phyloP scores from a whole-genome alignment of 2,329 filamentous ascomycete genomes.

The Stenocarpella maydis region DNA sequence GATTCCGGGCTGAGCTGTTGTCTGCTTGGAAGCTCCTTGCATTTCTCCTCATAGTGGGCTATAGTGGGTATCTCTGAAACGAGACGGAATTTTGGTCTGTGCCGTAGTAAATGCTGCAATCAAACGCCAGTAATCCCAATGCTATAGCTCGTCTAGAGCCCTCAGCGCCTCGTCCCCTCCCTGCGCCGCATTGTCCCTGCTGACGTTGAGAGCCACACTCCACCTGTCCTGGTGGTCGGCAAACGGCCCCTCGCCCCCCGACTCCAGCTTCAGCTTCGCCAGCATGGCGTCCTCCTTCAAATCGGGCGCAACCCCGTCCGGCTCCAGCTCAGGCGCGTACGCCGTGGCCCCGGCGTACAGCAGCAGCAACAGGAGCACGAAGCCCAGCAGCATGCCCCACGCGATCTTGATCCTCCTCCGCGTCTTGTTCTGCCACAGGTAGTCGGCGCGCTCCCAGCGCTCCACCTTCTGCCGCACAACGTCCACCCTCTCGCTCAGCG shows the following conservation, averaged over 20 bases:
- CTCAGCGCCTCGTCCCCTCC: constrained; percentile 42
- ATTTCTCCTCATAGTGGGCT: neutral
- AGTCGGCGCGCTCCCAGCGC: constrained; percentile 72
- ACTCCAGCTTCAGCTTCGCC: constrained; percentile 28
- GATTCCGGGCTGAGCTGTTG: constrained; percentile 4
- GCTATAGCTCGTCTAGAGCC: constrained; percentile 46
- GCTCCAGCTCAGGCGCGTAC: constrained; percentile 28
- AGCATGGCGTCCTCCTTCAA: constrained; percentile 25
- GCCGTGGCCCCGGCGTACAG: constrained; percentile 45
- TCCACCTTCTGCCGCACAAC: constrained; percentile 70
- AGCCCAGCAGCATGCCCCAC: constrained; percentile 65
- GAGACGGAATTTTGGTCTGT: neutral
- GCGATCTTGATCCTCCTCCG: constrained; percentile 67
- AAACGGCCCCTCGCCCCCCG: neutral
- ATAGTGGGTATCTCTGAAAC: constrained; percentile 18
- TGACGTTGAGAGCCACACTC: constrained; percentile 41
- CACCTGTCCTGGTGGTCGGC: constrained; percentile 38
- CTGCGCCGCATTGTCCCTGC: constrained; percentile 36
- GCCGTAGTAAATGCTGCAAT: neutral
- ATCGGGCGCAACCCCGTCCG: constrained; percentile 31
- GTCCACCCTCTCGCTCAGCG: constrained; percentile 70
- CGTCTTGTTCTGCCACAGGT: constrained; percentile 74
- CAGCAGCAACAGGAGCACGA: constrained; percentile 57
- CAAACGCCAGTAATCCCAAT: constrained; percentile 6
- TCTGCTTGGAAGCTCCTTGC: constrained; percentile 14